phyloP scores from a whole-genome alignment of 2,329 filamentous ascomycete genomes.

The Chrysoporthe deuterocubensis region DNA sequence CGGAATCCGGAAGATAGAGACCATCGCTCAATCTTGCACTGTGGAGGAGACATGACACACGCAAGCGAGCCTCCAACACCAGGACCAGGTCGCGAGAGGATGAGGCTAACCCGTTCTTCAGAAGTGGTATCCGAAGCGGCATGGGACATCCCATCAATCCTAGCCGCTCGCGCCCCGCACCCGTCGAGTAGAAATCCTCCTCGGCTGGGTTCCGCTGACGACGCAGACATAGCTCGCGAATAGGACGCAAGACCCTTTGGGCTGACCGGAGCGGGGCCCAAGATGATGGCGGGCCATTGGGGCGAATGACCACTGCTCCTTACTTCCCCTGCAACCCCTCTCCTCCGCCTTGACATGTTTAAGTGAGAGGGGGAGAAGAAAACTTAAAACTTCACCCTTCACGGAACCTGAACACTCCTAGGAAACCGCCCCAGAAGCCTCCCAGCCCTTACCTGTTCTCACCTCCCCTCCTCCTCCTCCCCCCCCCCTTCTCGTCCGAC shows the following conservation, averaged over 20 bases:
- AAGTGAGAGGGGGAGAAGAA: not conserved
- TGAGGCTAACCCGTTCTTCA: not conserved
- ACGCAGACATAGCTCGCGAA: not conserved
- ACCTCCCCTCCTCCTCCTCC: not conserved
- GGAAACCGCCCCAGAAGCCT: not conserved
- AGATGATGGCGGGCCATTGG: not conserved
- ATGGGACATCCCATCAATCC: not conserved
- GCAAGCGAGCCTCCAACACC: not conserved
- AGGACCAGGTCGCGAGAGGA: not conserved
- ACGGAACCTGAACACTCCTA: not conserved
- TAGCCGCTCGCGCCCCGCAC: not conserved
- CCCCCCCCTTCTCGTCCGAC: not conserved
- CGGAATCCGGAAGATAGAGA: too few species aligned
- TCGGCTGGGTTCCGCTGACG: slow-evolving; percentile 2
- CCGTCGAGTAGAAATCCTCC: not conserved
- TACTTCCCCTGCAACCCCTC: not conserved
- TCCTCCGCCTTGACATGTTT: not conserved
- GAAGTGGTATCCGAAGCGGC: not conserved
- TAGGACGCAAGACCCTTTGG: not conserved
- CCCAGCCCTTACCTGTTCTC: not conserved
- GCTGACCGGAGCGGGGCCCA: not conserved
- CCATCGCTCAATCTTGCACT: too few species aligned
- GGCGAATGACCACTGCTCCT: not conserved
- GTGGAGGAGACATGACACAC: not conserved
- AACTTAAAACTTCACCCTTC: too few species aligned